Evolutionary conservation across 306 rosid genomes (phyloP), one percentile per base, ranked within the genome.

Genomic region (Cajanus cajan): DNA sequence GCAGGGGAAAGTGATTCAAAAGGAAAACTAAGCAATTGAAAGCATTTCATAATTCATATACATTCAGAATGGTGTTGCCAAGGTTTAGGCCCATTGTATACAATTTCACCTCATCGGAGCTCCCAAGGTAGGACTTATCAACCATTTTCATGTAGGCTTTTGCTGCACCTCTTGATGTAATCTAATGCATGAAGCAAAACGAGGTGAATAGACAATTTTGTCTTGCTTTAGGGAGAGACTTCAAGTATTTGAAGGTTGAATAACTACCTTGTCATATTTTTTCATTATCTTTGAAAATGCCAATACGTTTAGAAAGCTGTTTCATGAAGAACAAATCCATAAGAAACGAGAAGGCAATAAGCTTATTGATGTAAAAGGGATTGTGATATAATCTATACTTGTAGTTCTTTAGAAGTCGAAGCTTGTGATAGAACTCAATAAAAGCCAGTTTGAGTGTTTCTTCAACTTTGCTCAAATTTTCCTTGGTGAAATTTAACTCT

Each of bases 251-350:
- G 13, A n/a, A 74, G 37, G 40, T 21, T 19, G 40, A 80, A 73
- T 57, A 68, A 12, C 79, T 83, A 89, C 97, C 92, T 92, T 92
- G 16, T 90, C 93, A 82, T 92, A 92, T 85, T 92, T 92, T 89
- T 91, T 91, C 85, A 91, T 92, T 79, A 90, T 90, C 90, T 92
- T 92, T 4, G 93, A 90, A 85, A 92, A 84, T 25, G 97, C 97
- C 87, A 90, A 40, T 15, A 80, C 72, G 52, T 92, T 92, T 62
- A 92, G 84, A 81, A 90, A 92, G 70, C 94, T 92, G 89, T 64
- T 48, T 72, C 80, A 76, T 71, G 15, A 64, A 43, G 48, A 7
- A 55, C 40, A 83, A 24, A 19, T 37, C 68, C 18, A 55, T 13
- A 54, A 31, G 54, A 54, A 80, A 45, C 52, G 15, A 2, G 4